phyloP scores from a whole-genome alignment of 2,329 filamentous ascomycete genomes.

The Diplodia seriata region DNA sequence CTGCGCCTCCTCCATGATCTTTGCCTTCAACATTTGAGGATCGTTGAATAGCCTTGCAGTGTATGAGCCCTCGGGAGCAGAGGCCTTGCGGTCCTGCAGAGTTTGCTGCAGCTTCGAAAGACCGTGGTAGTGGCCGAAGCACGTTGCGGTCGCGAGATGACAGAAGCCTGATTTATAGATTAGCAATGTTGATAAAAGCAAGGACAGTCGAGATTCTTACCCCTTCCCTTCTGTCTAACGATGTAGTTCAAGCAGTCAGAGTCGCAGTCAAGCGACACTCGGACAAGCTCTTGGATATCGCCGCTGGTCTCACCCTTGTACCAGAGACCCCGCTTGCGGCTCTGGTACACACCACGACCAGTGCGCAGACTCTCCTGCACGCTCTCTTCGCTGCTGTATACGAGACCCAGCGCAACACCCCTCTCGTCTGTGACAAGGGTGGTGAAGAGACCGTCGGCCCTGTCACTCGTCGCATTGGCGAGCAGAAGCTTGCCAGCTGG shows the following conservation, averaged over 20 bases:
- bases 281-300: constrained; percentile 87
- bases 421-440: constrained; percentile 91
- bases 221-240: constrained; percentile 84
- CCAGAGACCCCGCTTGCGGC: constrained; percentile 93
- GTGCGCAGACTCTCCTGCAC: constrained; percentile 85
- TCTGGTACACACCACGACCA: constrained; percentile 88
- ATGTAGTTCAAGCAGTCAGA: constrained; percentile 89
- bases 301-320: constrained; percentile 95
- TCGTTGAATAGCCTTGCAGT: constrained; percentile 93
- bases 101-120: constrained; percentile 88
- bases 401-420: constrained; percentile 82
- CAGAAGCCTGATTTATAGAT: constrained; percentile 71
- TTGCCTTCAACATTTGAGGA: constrained; percentile 84
- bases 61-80: constrained; percentile 88
- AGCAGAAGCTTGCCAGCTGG: constrained; percentile 75
- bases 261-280: constrained; percentile 89
- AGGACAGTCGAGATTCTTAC: constrained; percentile 44
- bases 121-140: constrained; percentile 85
- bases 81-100: constrained; percentile 77
- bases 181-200: background rate
- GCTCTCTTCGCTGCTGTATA: constrained; percentile 93
- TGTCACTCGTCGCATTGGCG: constrained; percentile 78
- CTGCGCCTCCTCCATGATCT: constrained; percentile 98
- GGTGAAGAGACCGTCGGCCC: constrained; percentile 81
- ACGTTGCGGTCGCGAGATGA: constrained; percentile 88